Base-by-base conservation (phyloP, 2,329 filamentous ascomycete species). In the Kalmusia sp. region DNA sequence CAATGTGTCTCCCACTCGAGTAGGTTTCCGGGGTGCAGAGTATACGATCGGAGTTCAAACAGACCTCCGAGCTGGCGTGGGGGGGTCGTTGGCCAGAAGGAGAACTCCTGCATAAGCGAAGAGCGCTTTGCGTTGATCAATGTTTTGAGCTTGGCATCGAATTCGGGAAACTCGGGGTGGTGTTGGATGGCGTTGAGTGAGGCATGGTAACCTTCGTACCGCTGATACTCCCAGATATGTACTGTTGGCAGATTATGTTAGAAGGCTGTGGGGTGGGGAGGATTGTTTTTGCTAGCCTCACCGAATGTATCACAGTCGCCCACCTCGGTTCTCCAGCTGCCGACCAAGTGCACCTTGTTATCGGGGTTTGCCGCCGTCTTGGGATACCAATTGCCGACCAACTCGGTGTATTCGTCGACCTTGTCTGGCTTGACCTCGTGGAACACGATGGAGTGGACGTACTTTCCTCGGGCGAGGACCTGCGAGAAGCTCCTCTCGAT, bases 1-100 rank as follows among this genome's bases (percentile, higher is more conserved):
- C 95, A 99, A 78, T 99, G 95, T 34, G 91, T 96, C 82, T 99
- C 95, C 95, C 95, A 99, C 78, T 99, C 95, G 6, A 99, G 84
- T 37, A 99, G 82, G 74, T 97, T 97, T 35, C 95, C 95, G 0
- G 95, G 95, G 72, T 97, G 92, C 19, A 99, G 84, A 4, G 92
- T 97, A 80, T 99, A 99, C 1, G 95, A 97, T 47, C 95, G 91
- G 28, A 99, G 84, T 80, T 99, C 95, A 72, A 99, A 99, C 35
- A 99, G 78, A 39, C 95, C 95, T 50, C 95, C 95, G 0, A 99
- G 85, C 68, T 91, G 83, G 55, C 95, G 91, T 0, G 95, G 95
- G 4, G 93, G 84, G 0, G 92, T 93, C 3, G 95, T 99, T 1
- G 95, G 95, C 95, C 95, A 99, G 84, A 99, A 99, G 30, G 93